Base-by-base conservation (phyloP, 2,329 filamentous ascomycete species). In the Lanzia echinophila region DNA sequence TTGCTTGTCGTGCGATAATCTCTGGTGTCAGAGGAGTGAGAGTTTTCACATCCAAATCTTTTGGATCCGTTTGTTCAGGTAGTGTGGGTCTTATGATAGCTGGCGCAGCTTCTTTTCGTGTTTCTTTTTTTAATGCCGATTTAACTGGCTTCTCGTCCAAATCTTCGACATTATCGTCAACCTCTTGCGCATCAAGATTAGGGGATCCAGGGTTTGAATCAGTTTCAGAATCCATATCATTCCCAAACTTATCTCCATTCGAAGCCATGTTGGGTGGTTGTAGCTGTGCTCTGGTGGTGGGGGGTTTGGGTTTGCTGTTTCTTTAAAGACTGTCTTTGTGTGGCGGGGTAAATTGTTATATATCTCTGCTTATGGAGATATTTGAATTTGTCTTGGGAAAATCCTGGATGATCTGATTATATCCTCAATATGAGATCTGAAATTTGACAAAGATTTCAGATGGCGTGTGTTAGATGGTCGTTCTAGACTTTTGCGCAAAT, bases 1-100 rank as follows among this genome's bases (percentile, higher is more conserved):
- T 99, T 53, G 94, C 94, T 80, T 99, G 94, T 67, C 94, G 83
- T 58, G 90, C 90, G 69, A 99, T 99, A 70, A 99, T 97, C 72
- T 97, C 92, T 62, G 91, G 90, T 15, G 92, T 95, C 65, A 96
- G 78, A 55, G 94, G 92, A 62, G 80, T 89, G 65, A 99, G 78
- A 50, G 75, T 82, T 62, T 82, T 81, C 67, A 96, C 81, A 68
- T 97, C 89, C 68, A 99, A 81, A 65, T 90, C 86, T 71, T 87
- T 84, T 66, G 94, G 90, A 64, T 99, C 88, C 62, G 94, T 95
- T 77, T 99, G 94, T 64, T 90, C 88, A 65, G 94, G 94, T 55
- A 90, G 78, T 59, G 77, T 76, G 60, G 86, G 85, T 65, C 81
- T 75, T 66, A 81, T 77, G 53, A 83, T 73, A 56, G 76, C 77